Evolutionary conservation across 345 rosid species (phyloP), one percentile per base, ranked within the genome.

Genomic region (Lepidium aucheri): DNA sequence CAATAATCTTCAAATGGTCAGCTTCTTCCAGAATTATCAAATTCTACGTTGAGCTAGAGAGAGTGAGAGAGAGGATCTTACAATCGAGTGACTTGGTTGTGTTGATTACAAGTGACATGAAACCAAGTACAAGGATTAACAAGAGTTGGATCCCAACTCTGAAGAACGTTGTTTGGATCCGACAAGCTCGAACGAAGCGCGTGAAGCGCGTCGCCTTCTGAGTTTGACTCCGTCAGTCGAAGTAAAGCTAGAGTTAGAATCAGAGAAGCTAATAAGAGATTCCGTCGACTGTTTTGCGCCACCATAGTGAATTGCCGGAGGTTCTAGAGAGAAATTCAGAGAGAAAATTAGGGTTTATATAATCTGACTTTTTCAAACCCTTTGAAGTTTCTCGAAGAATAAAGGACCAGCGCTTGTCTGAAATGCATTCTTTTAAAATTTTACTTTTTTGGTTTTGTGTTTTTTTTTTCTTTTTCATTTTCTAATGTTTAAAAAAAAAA

Each of bases 81-180:
- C 97, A 91, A 40, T 61, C 97, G 76, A 15, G 96, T 80, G 52
- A 90, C 96, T 68, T 72, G 88, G 60, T 54, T 84, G 76, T 68
- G 74, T 67, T 84, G 75, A 77, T 90, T 88, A 68, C 97, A 90
- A 40, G 85, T 70, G 58, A 90, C 79, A 76, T 87, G 95, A 59
- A 90, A 87, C 95, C 96, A 90, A 40, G 96, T 90, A 81, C 95
- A 90, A 65, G 95, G 95, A 79, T 81, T 83, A 58, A 90, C 97
- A 76, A 90, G 90, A 13, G 90, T 78, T 6, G 94, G 91, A 84
- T 90, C 96, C 94, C 96, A 90, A 54, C 96, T 87, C 78, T 83
- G 84, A 75, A 90, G 70, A 69, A 82, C 90, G 68, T 82, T 79
- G 50, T 80, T 82, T 35, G 94, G 91, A 78, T 89, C 96, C 34